Conservation (phyloP, 805 yeast genomes). For the Candida patagonica region DNA sequence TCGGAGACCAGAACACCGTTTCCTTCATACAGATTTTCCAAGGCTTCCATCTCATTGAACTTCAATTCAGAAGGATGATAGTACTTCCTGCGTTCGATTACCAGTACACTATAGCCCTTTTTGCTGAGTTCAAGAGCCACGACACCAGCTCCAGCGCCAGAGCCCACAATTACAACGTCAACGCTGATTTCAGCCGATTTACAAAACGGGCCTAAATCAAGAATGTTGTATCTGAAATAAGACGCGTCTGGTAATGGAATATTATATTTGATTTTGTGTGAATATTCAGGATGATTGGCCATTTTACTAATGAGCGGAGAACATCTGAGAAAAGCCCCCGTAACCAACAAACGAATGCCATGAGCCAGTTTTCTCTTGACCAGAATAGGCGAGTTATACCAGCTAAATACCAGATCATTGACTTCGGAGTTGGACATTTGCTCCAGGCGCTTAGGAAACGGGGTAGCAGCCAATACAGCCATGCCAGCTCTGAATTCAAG, state of each 20-base stretch:
- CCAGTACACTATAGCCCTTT: conserved; percentile 36
- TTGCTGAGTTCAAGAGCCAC: conserved; percentile 38
- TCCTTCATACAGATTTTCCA: conserved; percentile 32
- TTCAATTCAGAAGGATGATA: conserved; percentile 29
- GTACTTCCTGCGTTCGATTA: conserved; percentile 44
- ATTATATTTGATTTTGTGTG: conserved; percentile 16
- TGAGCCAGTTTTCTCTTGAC: conserved; percentile 30
- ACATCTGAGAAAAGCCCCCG: conserved; percentile 23
- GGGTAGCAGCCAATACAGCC: background rate
- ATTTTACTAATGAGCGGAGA: conserved; percentile 32
- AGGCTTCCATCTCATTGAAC: conserved; percentile 33
- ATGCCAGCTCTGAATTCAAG: background rate
- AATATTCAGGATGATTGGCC: conserved; percentile 31
- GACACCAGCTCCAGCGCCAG: conserved; percentile 48
- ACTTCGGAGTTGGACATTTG: background rate
- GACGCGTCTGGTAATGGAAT: conserved; percentile 23
- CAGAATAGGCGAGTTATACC: conserved; percentile 36
- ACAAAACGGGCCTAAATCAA: conserved; percentile 11
- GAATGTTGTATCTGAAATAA: conserved; percentile 27
- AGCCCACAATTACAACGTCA: conserved; percentile 34
- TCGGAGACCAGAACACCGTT: conserved; percentile 29
- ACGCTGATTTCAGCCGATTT: conserved; percentile 10
- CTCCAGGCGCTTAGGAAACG: background rate
- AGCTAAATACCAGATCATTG: conserved; percentile 11
- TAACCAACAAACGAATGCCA: conserved; percentile 24